Evolutionary conservation across 306 rosid genomes (phyloP).

Genomic region (Sphenostylis stenocarpa): DNA sequence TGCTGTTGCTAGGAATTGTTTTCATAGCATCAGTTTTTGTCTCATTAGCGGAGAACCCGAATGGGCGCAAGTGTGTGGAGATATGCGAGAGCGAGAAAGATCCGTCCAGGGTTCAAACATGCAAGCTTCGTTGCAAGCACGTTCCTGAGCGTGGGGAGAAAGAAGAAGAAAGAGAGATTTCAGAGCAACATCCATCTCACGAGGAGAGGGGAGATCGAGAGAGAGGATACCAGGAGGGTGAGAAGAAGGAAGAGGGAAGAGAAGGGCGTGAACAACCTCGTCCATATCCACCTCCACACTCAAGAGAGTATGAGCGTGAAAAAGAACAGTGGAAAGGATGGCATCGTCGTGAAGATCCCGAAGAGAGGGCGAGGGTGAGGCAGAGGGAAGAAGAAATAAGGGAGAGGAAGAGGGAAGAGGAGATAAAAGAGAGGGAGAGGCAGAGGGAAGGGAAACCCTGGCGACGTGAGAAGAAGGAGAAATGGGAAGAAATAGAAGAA

Average conservation of each 20-base stretch:
- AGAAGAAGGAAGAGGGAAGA: not conserved
- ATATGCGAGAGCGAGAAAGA: not conserved
- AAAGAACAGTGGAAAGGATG: not conserved
- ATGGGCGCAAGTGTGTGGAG: not conserved
- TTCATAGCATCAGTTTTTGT: slow-evolving; percentile 27
- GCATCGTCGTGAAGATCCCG: slow-evolving; percentile 8
- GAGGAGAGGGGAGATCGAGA: not conserved
- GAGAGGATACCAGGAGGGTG: slow-evolving; percentile 2
- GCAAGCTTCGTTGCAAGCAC: slow-evolving; percentile 20
- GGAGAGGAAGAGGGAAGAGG: not conserved
- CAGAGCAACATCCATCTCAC: not conserved
- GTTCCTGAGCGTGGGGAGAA: not conserved
- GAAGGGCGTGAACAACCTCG: not conserved
- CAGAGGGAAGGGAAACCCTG: not conserved
- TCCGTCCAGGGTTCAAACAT: not conserved
- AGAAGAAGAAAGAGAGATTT: not conserved
- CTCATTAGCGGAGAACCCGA: not conserved
- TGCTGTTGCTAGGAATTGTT: slow-evolving; percentile 29
- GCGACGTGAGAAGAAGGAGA: not conserved
- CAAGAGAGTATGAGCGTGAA: not conserved
- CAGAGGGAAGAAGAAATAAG: not conserved
- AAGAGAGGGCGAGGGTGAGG: slow-evolving; percentile 31
- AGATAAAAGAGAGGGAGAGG: not conserved
- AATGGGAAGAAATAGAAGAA: not conserved
- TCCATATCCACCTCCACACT: not conserved